These are phyloP conservation scores for Aspergillus clavatus DNA, from an alignment of 2,329 filamentous ascomycete species.

Conservation along the genomic window DNA sequence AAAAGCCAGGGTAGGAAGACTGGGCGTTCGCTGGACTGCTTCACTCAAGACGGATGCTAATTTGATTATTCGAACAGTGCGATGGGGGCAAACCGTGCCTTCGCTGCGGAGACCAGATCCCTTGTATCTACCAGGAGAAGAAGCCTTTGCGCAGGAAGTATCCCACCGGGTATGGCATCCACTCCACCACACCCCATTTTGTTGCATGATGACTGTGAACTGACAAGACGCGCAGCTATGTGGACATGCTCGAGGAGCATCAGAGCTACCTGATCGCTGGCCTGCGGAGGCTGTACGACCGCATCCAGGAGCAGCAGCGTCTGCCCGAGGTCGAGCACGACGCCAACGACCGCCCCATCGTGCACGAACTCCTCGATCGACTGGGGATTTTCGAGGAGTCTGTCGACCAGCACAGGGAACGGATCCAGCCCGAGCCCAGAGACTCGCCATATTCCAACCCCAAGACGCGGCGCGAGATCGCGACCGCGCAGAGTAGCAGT, in stretches of 20 bases:
- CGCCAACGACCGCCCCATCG: neutral
- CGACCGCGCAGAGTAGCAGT: neutral
- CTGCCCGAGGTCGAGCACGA: neutral
- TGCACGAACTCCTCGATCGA: neutral
- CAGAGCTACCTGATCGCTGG: neutral
- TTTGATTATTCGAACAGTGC: neutral
- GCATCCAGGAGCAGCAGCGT: neutral
- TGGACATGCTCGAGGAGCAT: neutral
- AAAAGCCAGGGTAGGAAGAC: neutral
- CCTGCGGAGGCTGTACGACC: neutral
- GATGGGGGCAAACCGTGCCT: neutral
- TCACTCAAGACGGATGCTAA: no score
- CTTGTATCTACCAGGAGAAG: neutral
- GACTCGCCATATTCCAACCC: no score
- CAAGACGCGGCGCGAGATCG: neutral
- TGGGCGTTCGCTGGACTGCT: no score
- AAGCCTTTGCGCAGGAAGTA: neutral
- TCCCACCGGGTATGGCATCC: neutral
- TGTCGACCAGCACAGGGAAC: neutral
- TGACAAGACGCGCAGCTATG: neutral
- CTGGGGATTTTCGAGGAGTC: neutral
- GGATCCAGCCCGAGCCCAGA: no score
- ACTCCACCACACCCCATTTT: no score
- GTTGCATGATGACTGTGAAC: neutral
- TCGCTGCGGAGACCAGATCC: neutral